Base-by-base conservation (phyloP, 352 stramenopile genomes). In the Achlya hypogyna region DNA sequence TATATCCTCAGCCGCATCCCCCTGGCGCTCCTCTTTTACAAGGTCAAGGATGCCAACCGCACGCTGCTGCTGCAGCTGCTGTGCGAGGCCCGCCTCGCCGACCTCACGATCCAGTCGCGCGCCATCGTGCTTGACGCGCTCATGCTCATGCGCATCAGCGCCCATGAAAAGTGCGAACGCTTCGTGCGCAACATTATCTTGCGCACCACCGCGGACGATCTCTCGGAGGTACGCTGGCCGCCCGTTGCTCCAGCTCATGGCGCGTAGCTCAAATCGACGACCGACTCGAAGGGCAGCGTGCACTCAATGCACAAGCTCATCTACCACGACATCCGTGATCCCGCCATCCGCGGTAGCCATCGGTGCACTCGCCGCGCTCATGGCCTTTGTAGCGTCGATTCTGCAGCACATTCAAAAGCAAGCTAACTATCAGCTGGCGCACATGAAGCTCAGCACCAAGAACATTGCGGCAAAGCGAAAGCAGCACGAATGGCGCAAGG, bases 281-380 rank as follows among this genome's bases (percentile, higher is more conserved):
- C 87, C 10, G 97, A 99, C 74, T 85, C 88, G 1, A 99, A 98
- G 69, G 94, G 91, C 20, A 96, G 98, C 69, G 98, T 98, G 65
- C 84, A 97, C 72, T 97, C 82, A 71, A 97, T 99, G 81, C 96
- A 98, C 79, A 98, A 99, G 76, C 82, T 99, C 27, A 88, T 99
- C 32, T 99, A 97, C 75, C 93, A 97, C 69, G 96, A 99, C 72
- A 97, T 99, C 29, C 84, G 87, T 16, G 82, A 92, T 64, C 59
- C 72, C 0, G 70, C 74, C 60, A 83, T 97, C 74, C 71, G 93
- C 20, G 94, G 63, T 67, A 53, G n/a, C 28, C 34, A n/a, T 18
- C n/a, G 6, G 4, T 53, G 23, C 31, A 67, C n/a, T 59, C 51
- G 34, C 31, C 51, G 72, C 42, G 42, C 64, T 47, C 58, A 62